A percentile compares a stretch with the other conserved stretches of the same genome.
phyloP scores from a whole-genome alignment of 306 rosid species.

The Cicer chorassanicum region DNA sequence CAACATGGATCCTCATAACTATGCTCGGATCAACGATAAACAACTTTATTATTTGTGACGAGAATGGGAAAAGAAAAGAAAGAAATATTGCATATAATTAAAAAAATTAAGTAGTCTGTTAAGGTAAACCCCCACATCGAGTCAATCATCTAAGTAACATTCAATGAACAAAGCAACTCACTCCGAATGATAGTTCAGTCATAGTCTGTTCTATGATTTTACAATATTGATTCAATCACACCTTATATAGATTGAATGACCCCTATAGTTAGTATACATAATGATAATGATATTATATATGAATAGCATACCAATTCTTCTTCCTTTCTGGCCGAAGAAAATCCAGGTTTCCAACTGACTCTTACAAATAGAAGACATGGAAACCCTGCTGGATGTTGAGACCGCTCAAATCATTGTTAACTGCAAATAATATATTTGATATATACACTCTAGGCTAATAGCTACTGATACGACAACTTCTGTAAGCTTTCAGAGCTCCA shows the following conservation, averaged over 20 bases:
- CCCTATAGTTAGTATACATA: slow-evolving; percentile 59
- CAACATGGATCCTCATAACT: neutral
- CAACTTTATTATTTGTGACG: neutral
- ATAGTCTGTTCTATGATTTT: slow-evolving; percentile 59
- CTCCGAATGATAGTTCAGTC: slow-evolving; percentile 45
- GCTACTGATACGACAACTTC: slow-evolving; percentile 53
- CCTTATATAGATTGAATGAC: slow-evolving; percentile 60
- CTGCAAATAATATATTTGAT: slow-evolving; percentile 64
- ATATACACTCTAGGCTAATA: slow-evolving; percentile 76
- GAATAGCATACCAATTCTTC: slow-evolving; percentile 59
- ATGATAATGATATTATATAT: slow-evolving; percentile 41
- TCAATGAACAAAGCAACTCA: slow-evolving; percentile 48
- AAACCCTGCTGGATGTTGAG: slow-evolving; percentile 57
- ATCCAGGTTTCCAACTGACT: slow-evolving; percentile 53
- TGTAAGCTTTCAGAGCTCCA: slow-evolving; percentile 71
- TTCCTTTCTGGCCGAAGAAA: slow-evolving; percentile 60
- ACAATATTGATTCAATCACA: slow-evolving; percentile 59
- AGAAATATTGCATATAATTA: slow-evolving; percentile 9
- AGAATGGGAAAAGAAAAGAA: slow-evolving; percentile 5
- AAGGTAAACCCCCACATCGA: slow-evolving; percentile 33
- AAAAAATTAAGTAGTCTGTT: slow-evolving; percentile 38
- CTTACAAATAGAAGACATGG: slow-evolving; percentile 62
- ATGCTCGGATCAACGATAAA: slow-evolving; percentile 1
- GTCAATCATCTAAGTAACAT: slow-evolving; percentile 44
- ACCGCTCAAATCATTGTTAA: slow-evolving; percentile 62